phyloP scores from a whole-genome alignment of 1,284 basidiomycete genomes.

The Ganoderma lucidum region DNA sequence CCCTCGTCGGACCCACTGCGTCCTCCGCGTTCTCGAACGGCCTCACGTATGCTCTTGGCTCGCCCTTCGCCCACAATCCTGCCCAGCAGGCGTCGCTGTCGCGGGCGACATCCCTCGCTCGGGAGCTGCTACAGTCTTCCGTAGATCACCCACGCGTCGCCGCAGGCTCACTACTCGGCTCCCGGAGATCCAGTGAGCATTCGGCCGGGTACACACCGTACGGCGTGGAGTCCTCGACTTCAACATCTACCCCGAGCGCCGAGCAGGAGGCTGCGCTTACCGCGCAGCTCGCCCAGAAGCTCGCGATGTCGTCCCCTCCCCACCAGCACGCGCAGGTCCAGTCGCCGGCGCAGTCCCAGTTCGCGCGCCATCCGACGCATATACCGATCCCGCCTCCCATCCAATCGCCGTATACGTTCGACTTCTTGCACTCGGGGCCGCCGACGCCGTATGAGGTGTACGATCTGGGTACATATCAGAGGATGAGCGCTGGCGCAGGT shows the following conservation, averaged over 20 bases:
- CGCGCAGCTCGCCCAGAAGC: conserved; percentile 27
- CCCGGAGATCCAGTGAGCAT: conserved; percentile 21
- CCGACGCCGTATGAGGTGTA: conserved; percentile 52
- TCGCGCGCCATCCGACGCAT: conserved; percentile 5
- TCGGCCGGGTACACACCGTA: conserved; percentile 9
- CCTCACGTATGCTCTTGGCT: neutral
- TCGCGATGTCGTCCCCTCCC: conserved; percentile 22
- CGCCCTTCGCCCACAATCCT: conserved; percentile 14
- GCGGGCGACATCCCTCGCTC: conserved; percentile 32
- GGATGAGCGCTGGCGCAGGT: conserved; percentile 29
- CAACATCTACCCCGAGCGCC: neutral
- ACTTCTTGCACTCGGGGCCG: conserved; percentile 47
- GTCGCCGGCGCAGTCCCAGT: conserved; percentile 9
- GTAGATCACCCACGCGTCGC: conserved; percentile 24
- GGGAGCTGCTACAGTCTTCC: conserved; percentile 31
- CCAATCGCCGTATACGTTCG: conserved; percentile 41
- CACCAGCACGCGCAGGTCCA: conserved; percentile 20
- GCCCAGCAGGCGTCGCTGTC: conserved; percentile 24
- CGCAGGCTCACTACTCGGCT: conserved; percentile 17
- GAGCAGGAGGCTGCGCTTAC: conserved; percentile 17
- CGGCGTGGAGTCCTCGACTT: neutral
- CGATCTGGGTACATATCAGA: conserved; percentile 33
- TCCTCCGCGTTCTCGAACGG: conserved; percentile 27
- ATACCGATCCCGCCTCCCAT: conserved; percentile 42
- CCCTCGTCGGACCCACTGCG: conserved; percentile 39